Evolutionary conservation across 228 moss, liverwort and hornwort genomes (phyloP).

Genomic region (Sphagnum magellanicum): DNA sequence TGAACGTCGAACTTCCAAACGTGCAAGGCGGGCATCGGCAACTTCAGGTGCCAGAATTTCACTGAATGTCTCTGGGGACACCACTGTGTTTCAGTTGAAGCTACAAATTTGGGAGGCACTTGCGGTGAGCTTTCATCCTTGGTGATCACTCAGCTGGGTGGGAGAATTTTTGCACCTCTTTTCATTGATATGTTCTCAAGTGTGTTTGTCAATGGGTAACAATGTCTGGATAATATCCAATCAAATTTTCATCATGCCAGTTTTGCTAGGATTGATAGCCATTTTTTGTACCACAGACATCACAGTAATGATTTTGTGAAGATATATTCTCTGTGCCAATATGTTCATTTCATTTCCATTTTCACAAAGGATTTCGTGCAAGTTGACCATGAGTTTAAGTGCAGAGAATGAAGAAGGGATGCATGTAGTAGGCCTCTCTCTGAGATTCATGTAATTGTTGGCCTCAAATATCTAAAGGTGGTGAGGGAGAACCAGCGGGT

Average conservation of each 20-base stretch:
- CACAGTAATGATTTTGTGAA: too few species aligned
- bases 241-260: too few species aligned
- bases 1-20: slow-evolving; percentile 90
- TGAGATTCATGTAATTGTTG: neutral
- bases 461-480: slow-evolving; percentile 37
- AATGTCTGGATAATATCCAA: too few species aligned
- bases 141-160: neutral
- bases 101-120: slow-evolving; percentile 98
- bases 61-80: slow-evolving; percentile 87
- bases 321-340: too few species aligned
- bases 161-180: too few species aligned
- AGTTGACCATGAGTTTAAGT: too few species aligned
- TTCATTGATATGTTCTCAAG: too few species aligned
- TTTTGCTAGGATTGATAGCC: neutral
- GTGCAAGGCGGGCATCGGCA: slow-evolving; percentile 84
- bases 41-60: slow-evolving; percentile 79
- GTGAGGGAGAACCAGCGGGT: slow-evolving; percentile 89
- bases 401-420: neutral
- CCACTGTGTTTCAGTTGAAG: slow-evolving; percentile 89
- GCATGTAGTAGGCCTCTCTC: neutral
- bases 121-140: slow-evolving; percentile 35
- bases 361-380: too few species aligned
- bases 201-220: too few species aligned
- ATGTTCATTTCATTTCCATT: too few species aligned
- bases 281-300: neutral